Percentiles rank a stretch among this genome's conserved stretches.
phyloP scores from a whole-genome alignment of 345 rosid genomes.

The Acer saccharum region DNA sequence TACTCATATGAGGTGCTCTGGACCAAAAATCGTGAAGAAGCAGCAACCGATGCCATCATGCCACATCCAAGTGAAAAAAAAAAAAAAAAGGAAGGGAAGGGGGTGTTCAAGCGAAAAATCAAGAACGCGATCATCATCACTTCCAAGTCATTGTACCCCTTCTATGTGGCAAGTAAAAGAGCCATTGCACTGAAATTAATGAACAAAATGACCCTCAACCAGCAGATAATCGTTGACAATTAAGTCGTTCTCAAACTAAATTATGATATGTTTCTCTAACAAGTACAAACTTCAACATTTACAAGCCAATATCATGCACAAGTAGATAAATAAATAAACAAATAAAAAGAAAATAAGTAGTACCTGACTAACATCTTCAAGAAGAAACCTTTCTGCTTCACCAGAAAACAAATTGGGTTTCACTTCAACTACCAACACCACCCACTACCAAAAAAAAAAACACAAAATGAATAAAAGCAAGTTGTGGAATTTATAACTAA shows the following conservation, averaged over 20 bases:
- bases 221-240: background rate
- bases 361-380: constrained; percentile 67
- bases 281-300: background rate
- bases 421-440: constrained; percentile 68
- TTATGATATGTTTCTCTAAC: background rate
- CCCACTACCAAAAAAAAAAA: constrained; percentile 51
- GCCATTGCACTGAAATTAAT: background rate
- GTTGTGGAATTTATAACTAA: background rate
- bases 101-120: background rate
- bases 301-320: background rate
- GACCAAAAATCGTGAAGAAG: background rate
- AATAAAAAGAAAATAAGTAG: background rate
- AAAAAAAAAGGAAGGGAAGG: background rate
- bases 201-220: background rate
- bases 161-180: background rate
- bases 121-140: background rate
- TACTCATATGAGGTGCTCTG: background rate
- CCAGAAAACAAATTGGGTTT: constrained; percentile 84
- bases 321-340: background rate
- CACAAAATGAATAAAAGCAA: background rate
- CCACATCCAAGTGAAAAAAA: background rate
- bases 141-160: background rate
- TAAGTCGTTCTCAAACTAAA: background rate
- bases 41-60: background rate
- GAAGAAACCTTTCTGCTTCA: constrained; percentile 75